Conservation (phyloP, 768 basidiomycete genomes). For the Naganishia kalamii region DNA sequence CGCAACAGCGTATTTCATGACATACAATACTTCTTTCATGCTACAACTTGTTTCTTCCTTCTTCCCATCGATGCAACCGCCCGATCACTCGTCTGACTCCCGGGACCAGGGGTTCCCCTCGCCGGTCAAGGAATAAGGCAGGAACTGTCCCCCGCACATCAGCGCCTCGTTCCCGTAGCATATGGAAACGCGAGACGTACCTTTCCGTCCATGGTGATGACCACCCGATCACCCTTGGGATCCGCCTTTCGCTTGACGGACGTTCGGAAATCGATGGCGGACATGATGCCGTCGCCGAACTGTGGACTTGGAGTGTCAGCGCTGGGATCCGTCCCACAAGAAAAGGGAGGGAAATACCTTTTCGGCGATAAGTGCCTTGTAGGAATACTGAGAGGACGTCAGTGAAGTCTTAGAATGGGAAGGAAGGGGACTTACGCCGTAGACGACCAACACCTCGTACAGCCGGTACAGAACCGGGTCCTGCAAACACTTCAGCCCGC, state of each 20-base stretch:
- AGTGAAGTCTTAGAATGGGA: background rate
- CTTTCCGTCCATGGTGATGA: conserved; percentile 41
- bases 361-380: conserved; percentile 42
- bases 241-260: conserved; percentile 35
- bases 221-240: conserved; percentile 41
- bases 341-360: conserved; percentile 24
- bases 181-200: conserved; percentile 19
- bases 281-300: conserved; percentile 46
- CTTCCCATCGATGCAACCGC: no score
- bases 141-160: conserved; percentile 23
- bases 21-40: no score
- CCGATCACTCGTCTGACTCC: conserved; percentile 4
- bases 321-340: background rate
- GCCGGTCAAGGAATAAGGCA: conserved; percentile 31
- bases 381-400: conserved; percentile 27
- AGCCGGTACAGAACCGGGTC: conserved; percentile 41
- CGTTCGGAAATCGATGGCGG: conserved; percentile 40
- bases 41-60: background rate
- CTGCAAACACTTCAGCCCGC: conserved; percentile 20
- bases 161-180: background rate
- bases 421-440: conserved; percentile 27
- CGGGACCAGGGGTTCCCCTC: conserved; percentile 22
- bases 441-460: conserved; percentile 42
- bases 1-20: no score
- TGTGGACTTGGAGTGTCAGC: conserved; percentile 3